phyloP scores from a whole-genome alignment of 1,139 yeast genomes.

The Geotrichum macrosporum region DNA sequence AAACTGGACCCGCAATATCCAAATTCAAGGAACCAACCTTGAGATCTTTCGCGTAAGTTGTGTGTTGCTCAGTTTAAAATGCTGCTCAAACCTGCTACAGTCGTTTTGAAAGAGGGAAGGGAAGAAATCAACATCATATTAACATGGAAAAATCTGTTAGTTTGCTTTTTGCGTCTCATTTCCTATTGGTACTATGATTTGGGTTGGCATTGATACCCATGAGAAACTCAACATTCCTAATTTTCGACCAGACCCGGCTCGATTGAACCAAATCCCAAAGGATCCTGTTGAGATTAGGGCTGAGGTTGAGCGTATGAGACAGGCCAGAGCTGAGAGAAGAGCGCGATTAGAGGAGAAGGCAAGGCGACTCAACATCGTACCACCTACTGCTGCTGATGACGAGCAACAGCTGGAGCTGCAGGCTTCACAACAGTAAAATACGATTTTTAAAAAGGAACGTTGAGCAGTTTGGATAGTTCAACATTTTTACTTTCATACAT shows the following conservation, averaged over 20 bases:
- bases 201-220: constrained; percentile 86
- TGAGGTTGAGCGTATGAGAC: constrained; percentile 79
- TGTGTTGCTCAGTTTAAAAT: too few relatives aligned
- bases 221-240: constrained; percentile 88
- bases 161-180: constrained; percentile 82
- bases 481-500: too few relatives aligned
- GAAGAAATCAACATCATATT: too few relatives aligned
- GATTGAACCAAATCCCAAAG: constrained; percentile 84
- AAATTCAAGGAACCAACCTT: constrained; percentile 22
- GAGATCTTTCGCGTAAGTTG: constrained; percentile 17
- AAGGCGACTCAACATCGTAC: constrained; percentile 41
- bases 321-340: constrained; percentile 70
- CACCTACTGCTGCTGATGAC: constrained; percentile 5
- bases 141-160: too few relatives aligned
- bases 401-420: neutral
- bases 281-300: constrained; percentile 90
- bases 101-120: too few relatives aligned
- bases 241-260: constrained; percentile 95
- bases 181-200: constrained; percentile 86
- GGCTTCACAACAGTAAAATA: neutral
- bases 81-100: too few relatives aligned
- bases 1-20: constrained; percentile 12
- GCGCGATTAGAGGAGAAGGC: constrained; percentile 69
- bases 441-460: neutral
- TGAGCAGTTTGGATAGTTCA: too few relatives aligned